These are phyloP conservation scores for Akanthomyces uredinophilus DNA, from an alignment of 2,329 filamentous ascomycete species.

Conservation along the genomic window DNA sequence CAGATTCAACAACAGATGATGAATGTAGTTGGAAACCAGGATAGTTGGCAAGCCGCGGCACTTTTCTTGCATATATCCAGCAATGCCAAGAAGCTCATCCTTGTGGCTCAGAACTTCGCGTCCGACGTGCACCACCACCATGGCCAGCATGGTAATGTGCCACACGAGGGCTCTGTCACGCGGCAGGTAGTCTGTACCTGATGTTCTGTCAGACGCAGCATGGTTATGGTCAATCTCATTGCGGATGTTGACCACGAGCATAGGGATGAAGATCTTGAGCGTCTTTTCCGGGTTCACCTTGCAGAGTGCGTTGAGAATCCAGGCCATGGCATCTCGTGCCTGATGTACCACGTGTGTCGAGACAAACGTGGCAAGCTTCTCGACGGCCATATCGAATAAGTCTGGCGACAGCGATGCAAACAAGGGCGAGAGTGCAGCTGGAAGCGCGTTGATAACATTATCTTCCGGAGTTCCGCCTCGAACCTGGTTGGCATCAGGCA, in stretches of 20 bases:
- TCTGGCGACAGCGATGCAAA: slow-evolving; percentile 89
- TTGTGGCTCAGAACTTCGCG: slow-evolving; percentile 85
- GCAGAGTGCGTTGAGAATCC: slow-evolving; percentile 93
- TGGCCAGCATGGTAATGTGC: slow-evolving; percentile 95
- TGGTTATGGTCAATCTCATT: slow-evolving; percentile 97
- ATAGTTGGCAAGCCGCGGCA: slow-evolving; percentile 92
- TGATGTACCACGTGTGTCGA: slow-evolving; percentile 94
- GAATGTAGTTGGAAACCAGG: slow-evolving; percentile 95
- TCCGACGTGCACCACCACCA: slow-evolving; percentile 96
- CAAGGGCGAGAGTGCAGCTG: slow-evolving; percentile 83
- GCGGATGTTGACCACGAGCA: slow-evolving; percentile 84
- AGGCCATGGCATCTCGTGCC: slow-evolving; percentile 95
- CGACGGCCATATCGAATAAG: slow-evolving; percentile 83
- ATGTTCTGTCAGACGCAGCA: slow-evolving; percentile 89
- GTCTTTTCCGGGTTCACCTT: slow-evolving; percentile 95
- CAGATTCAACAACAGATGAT: slow-evolving; percentile 89
- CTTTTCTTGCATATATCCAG: slow-evolving; percentile 92
- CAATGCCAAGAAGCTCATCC: slow-evolving; percentile 83
- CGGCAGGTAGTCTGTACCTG: slow-evolving; percentile 86
- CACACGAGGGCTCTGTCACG: slow-evolving; percentile 90
- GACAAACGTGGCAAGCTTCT: slow-evolving; percentile 89
- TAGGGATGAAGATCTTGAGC: slow-evolving; percentile 82
- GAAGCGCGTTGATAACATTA: slow-evolving; percentile 91
- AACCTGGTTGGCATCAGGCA: slow-evolving; percentile 84
- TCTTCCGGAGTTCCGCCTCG: slow-evolving; percentile 92